These are phyloP conservation scores for Sphagnum tenellum DNA, from an alignment of 225 moss, liverwort and hornwort species.

Conservation along the genomic window DNA sequence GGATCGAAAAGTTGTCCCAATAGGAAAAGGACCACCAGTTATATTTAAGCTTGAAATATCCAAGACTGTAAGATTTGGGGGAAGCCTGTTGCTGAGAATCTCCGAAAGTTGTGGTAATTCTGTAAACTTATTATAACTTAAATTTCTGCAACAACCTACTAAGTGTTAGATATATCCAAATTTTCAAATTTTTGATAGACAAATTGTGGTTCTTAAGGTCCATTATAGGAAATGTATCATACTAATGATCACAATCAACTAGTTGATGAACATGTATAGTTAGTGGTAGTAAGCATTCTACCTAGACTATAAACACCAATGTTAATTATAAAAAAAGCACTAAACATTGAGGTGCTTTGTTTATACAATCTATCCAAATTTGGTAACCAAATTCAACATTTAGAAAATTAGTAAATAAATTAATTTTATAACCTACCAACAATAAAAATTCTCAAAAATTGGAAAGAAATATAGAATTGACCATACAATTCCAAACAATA, in stretches of 20 bases:
- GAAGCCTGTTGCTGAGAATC: conserved; percentile 10
- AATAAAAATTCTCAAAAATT: not conserved
- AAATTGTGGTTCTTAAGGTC: too few species aligned
- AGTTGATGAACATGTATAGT: not conserved
- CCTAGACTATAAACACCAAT: conserved; percentile 11
- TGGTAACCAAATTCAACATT: too few species aligned
- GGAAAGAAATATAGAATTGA: not conserved
- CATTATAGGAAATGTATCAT: not conserved
- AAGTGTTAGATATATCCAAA: conserved; percentile 3
- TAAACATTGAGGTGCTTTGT: too few species aligned
- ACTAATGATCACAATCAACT: conserved; percentile 11
- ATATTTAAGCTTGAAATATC: conserved; percentile 22
- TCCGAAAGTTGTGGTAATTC: conserved; percentile 9
- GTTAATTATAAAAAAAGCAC: not conserved
- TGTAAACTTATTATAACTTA: conserved; percentile 16
- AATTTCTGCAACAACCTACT: conserved; percentile 17
- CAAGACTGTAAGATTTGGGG: conserved; percentile 10
- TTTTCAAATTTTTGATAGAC: conserved; percentile 7
- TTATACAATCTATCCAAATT: too few species aligned
- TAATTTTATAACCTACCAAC: too few species aligned
- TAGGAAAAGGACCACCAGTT: conserved; percentile 11
- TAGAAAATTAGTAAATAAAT: too few species aligned
- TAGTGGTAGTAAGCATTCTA: not conserved
- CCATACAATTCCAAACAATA: too few species aligned
- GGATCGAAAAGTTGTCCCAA: conserved; percentile 11